A percentile compares a stretch with the other conserved stretches of the same genome.
These are phyloP conservation scores for Hymenoscyphus fructigenus DNA, from an alignment of 2,329 filamentous ascomycete genomes.

Conservation along the genomic window DNA sequence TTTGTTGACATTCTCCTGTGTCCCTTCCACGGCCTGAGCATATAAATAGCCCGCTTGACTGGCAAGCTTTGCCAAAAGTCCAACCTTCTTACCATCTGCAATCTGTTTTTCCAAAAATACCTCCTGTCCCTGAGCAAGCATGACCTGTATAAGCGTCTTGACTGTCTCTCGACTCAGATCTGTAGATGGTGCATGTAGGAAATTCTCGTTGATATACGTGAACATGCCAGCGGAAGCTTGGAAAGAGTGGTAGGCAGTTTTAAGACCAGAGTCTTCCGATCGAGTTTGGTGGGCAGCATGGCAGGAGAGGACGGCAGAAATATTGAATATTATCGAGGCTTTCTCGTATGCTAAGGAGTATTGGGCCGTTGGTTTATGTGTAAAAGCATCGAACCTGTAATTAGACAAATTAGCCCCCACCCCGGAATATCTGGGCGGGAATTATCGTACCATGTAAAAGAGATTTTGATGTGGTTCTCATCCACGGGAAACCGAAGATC, in stretches of 20 bases:
- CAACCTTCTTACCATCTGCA: constrained; percentile 87
- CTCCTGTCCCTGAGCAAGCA: constrained; percentile 93
- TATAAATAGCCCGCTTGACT: constrained; percentile 90
- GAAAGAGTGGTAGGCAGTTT: constrained; percentile 97
- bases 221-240: constrained; percentile 99
- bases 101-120: constrained; percentile 97
- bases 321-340: constrained; percentile 99
- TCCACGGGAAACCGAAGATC: constrained; percentile 96
- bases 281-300: constrained; percentile 92
- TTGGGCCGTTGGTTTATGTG: constrained; percentile 93
- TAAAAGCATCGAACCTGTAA: constrained; percentile 96
- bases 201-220: constrained; percentile 99
- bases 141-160: constrained; percentile 88
- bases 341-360: constrained; percentile 98
- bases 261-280: constrained; percentile 87
- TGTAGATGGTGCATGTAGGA: constrained; percentile 93
- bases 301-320: constrained; percentile 92
- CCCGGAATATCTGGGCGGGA: not conserved
- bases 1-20: constrained; percentile 88
- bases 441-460: constrained; percentile 83
- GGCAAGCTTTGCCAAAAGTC: constrained; percentile 86
- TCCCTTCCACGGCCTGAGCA: constrained; percentile 80
- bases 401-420: constrained; percentile 18
- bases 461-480: constrained; percentile 98
- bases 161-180: constrained; percentile 94